Evolutionary conservation across 2,329 filamentous ascomycete species (phyloP), one percentile per base, ranked within the genome.

Genomic region (Colletotrichum sidae): DNA sequence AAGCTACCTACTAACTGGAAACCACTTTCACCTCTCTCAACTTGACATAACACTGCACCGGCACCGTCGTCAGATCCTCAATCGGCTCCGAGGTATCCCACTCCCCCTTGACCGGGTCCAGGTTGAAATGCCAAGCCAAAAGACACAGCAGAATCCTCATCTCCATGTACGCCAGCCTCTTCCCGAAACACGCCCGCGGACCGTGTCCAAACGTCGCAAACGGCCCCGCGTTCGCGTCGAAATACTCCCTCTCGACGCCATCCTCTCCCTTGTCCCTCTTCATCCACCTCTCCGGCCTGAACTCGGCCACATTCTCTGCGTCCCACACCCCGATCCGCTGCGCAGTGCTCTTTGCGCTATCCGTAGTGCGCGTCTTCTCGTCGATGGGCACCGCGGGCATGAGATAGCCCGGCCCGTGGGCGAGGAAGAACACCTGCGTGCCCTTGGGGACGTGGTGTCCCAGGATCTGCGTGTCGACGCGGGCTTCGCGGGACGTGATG

Each of bases 121-220:
- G 42, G 55, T 73, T 68, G 41, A 73, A 73, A 13, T 57, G 69
- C 72, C 72, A 75, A 8, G 74, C 33, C 35, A 75, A 42, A 37
- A 75, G 42, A 6, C 60, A 59, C 8, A 72, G 13, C n/a, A 71
- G 52, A 6, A 73, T 66, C 38, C 68, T 69, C 67, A 77, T 38
- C 68, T 77, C 72, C 3, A 76, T 15, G 41, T 73, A 72, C 8
- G 74, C 72, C 58, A 77, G 37, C 54, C 67, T 67, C 34, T 70
- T 67, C 5, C 73, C 74, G 34, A 70, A 77, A 41, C 75, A 77
- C 2, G 67, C 69, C 34, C 74, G 53, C 1, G 64, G 55, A 1
- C 73, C 74, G 4, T 67, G 17, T 1, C 73, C 69, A 25, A 74
- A 76, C 5, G 63, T 42, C 37, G 74, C 50, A 10, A 66, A 41